Evolutionary conservation across 163 green algal genomes (phyloP), one percentile per base, ranked within the genome.

Genomic region (Chlamydomonas reinhardtii): DNA sequence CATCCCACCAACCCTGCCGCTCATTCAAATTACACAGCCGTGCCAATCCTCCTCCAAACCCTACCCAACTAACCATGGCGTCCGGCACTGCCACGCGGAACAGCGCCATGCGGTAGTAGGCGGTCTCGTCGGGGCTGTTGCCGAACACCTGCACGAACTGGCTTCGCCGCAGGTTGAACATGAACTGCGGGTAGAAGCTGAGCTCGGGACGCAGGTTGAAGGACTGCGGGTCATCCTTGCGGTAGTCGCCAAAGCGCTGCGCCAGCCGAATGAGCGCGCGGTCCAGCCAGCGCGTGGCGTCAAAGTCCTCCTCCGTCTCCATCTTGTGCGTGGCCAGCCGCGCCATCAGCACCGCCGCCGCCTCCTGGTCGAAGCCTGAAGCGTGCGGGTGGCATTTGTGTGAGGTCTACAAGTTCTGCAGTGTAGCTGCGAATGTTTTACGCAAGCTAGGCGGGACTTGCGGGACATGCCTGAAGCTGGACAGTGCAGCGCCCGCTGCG

Each of bases 111-210:
- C 98, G 95, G 81, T 94, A 98, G 89, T 96, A 98, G 0, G 96
- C 98, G 0, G 97, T 99, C 93, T 99, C 98, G 85, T 99, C 98
- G 9, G 98, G 98, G n/a, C 89, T 96, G 90, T 98, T 98, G 87
- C 96, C 97, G 91, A 99, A 99, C 81, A 99, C 96, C 92, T 98
- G 96, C 68, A 98, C 94, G 90, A 98, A 98, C 78, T 95, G 94
- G 48, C 91, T 96, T 35, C 97, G 92, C 12, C 97, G 92, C 83
- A 99, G 94, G 93, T 99, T 99, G 95, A 99, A 99, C 95, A 99
- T 98, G 94, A 99, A 99, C 92, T 99, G 97, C 15, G 98, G 98
- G 93, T 96, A 99, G 92, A 98, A 98, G 83, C 89, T 92, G 70
- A 99, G 94, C 90, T 98, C 93, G 16, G 93, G 94, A 25, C 91